Evolutionary conservation across 495 filamentous ascomycete genomes (phyloP).

Genomic region (Chaetomium tenue): DNA sequence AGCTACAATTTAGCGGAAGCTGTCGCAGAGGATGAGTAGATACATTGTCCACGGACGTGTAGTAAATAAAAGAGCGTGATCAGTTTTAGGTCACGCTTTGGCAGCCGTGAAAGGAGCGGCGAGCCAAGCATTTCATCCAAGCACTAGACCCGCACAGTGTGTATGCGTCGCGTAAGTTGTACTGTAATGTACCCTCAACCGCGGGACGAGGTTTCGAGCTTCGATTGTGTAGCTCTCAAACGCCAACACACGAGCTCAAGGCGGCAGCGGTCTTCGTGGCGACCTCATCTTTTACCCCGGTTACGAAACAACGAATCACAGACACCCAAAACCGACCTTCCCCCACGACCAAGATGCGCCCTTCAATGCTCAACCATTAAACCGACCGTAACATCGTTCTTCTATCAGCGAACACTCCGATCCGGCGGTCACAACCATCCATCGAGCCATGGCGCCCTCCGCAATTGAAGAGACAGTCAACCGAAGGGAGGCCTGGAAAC

Average conservation of each 20-base stretch:
- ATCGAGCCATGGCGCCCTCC: constrained; percentile 45
- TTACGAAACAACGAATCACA: background rate
- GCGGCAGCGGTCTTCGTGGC: background rate
- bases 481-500: constrained; percentile 40
- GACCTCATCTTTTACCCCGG: background rate
- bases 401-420: background rate
- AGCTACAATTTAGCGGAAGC: constrained; percentile 1
- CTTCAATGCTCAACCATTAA: constrained; percentile 1
- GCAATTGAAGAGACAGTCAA: constrained; percentile 39
- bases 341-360: constrained; percentile 15
- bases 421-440: background rate
- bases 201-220: background rate
- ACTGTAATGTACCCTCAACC: background rate
- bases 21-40: background rate
- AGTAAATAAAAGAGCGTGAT: too few species aligned
- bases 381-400: background rate
- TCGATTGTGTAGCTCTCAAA: background rate
- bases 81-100: too few species aligned
- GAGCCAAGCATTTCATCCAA: too few species aligned
- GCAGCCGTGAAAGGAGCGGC: too few species aligned
- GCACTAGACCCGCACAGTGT: constrained; percentile 1
- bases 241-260: background rate
- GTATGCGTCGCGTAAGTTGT: background rate
- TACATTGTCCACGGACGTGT: too few species aligned
- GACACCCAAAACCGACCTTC: background rate